Base-by-base conservation (phyloP, 345 rosid genomes). In the Cardiospermum halicacabum region DNA sequence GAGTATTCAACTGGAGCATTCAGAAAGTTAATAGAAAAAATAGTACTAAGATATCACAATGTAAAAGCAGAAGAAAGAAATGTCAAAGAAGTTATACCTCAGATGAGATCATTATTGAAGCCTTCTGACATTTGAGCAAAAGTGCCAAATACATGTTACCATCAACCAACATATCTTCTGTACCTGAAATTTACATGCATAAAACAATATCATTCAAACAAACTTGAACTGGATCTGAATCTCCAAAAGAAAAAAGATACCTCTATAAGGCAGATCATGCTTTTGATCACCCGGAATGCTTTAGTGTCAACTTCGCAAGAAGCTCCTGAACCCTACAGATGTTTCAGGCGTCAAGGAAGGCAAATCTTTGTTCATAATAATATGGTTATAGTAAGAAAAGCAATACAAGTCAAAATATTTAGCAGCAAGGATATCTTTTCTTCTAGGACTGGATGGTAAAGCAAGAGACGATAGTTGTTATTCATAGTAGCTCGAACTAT, bases 371-470 rank as follows among this genome's bases (percentile, higher is more conserved):
- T 37, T 12, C 32, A 45, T 36, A 16, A 11, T 15, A 45, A 39
- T 48, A 30, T 24, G 3, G 56, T 69, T 26, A 25, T 19, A 15
- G 31, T 15, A 18, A 30, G 13, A 24, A 26, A 65, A 32, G 21
- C 2, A 21, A 48, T 39, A 64, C 31, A 68, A 51, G 34, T 16
- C 24, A 50, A 55, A 19, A 37, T 2, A 54, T 26, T 19, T 45
- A 51, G 18, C n/a, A n/a, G n/a, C n/a, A 81, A 89, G 99, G 99
- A 94, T 91, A 94, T 91, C 79, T 94, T 85, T 69, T 82, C 87
- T 45, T 87, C 85, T 22, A 74, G 67, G 56, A 85, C 72, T 69
- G 95, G 96, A 83, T 85, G 96, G 75, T 87, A 87, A 56, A 94
- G 97, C 85, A 94, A 84, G 58, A 89, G 77, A 7, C 89, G 78